Evolutionary conservation across 306 rosid species (phyloP), one percentile per base, ranked within the genome.

Genomic region (Luffa aegyptiaca): DNA sequence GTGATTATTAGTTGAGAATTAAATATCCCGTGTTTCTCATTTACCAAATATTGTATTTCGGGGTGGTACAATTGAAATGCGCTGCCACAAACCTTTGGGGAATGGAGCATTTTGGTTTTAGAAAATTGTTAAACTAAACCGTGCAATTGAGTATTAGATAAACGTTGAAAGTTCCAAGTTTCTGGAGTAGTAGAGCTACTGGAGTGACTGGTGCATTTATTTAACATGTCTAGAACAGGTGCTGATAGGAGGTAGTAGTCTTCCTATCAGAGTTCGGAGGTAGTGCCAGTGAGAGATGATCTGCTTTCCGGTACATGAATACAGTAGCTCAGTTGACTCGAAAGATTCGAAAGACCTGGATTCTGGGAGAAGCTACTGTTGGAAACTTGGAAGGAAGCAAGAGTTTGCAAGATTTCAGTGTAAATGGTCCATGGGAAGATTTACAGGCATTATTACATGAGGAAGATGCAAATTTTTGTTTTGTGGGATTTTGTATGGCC

Each of bases 191-290:
- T 44, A 13, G 59, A 33, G 45, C 77, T 5, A 48, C 10, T 49
- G 44, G 59, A 73, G 37, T 73, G 77, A 73, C 44, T 73, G 53
- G 53, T 73, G 77, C 41, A 7, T 73, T 73, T 35, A 42, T 77
- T 76, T 45, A 39, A 42, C 21, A 48, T 48, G 57, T 79, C 80
- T 13, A 66, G 37, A 79, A 82, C 88, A 91, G 97, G 93, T 88
- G 85, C 88, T 88, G 93, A 89, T 64, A 86, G 79, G 91, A 93
- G 94, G 84, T 91, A 86, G 82, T 39, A 72, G 81, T 73, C 77
- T 46, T 73, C 59, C 77, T 73, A 46, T 73, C 21, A 14, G 59
- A 48, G 81, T 86, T 85, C 78, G 84, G 80, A 87, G 76, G 59
- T 73, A 73, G 77, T 45, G 37, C 42, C 53, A 42, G 53, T 3